phyloP scores from a whole-genome alignment of 306 rosid species.

The Rosa chinensis region DNA sequence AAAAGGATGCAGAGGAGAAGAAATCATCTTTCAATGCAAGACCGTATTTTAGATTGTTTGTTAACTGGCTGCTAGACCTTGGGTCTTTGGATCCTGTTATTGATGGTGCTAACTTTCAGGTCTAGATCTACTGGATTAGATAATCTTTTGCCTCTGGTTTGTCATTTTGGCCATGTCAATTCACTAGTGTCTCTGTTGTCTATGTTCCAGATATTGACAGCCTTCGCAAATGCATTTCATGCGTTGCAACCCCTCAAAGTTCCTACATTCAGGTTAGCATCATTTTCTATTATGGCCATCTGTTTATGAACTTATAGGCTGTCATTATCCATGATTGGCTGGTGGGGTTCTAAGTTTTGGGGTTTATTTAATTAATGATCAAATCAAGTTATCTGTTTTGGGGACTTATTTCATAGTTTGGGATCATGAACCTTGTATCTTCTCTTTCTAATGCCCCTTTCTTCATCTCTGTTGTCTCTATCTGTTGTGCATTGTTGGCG shows the following conservation, averaged over 20 bases:
- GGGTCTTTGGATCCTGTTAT: slow-evolving; percentile 79
- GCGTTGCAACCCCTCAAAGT: slow-evolving; percentile 91
- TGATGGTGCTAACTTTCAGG: slow-evolving; percentile 96
- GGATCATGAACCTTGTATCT: background rate
- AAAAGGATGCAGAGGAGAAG: slow-evolving; percentile 90
- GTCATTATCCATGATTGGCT: background rate
- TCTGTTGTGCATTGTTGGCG: background rate
- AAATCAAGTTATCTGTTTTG: background rate
- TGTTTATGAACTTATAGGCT: background rate
- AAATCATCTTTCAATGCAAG: slow-evolving; percentile 79
- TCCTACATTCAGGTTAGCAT: slow-evolving; percentile 84
- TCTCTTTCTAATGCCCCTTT: background rate
- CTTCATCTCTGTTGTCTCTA: background rate
- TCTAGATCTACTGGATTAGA: slow-evolving; percentile 30
- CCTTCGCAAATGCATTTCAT: slow-evolving; percentile 87
- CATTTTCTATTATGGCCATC: background rate
- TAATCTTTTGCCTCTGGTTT: slow-evolving; percentile 10
- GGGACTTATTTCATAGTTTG: background rate
- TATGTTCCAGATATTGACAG: slow-evolving; percentile 71
- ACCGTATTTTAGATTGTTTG: slow-evolving; percentile 89
- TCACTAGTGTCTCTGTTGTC: slow-evolving; percentile 22
- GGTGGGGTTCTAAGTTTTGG: background rate
- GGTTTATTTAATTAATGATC: background rate
- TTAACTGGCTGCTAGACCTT: slow-evolving; percentile 88
- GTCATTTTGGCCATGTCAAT: slow-evolving; percentile 7